Conservation (phyloP, 441 rosid species). For the Kokia cookei region DNA sequence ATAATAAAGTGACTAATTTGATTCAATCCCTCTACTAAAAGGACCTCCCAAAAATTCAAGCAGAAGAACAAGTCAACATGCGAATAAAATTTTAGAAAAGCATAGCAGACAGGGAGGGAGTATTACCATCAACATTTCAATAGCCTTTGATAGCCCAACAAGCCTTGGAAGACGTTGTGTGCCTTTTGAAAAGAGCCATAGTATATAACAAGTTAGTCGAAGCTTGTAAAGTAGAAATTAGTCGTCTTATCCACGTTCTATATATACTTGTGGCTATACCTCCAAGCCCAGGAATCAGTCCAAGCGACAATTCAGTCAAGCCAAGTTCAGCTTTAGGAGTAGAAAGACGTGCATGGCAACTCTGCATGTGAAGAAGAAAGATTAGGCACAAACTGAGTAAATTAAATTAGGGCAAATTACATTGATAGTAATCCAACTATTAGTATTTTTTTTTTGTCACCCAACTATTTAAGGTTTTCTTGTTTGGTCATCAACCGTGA, state of each 20-base stretch:
- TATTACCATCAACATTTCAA: conserved; percentile 72
- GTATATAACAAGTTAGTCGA: conserved; percentile 5
- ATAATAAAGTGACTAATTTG: too few species aligned
- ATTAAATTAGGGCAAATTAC: neutral
- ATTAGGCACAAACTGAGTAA: neutral
- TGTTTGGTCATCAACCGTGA: too few species aligned
- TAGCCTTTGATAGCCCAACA: conserved; percentile 74
- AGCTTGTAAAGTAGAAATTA: neutral
- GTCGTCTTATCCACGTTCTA: neutral
- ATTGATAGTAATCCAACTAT: too few species aligned
- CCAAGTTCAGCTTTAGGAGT: conserved; percentile 79
- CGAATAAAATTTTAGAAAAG: neutral
- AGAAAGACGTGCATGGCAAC: conserved; percentile 85
- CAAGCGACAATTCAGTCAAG: conserved; percentile 86
- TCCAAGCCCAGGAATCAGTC: conserved; percentile 91
- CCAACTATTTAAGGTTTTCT: too few species aligned
- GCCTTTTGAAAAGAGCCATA: conserved; percentile 39
- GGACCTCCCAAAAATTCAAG: too few species aligned
- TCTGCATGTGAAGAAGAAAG: conserved; percentile 32
- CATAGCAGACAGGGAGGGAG: neutral
- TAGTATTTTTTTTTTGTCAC: too few species aligned
- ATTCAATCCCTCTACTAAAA: too few species aligned
- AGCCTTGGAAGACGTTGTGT: conserved; percentile 98
- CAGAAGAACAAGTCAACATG: neutral
- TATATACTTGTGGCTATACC: conserved; percentile 36